phyloP scores from a whole-genome alignment of 2,329 filamentous ascomycete species.

The Colletotrichum agaves region DNA sequence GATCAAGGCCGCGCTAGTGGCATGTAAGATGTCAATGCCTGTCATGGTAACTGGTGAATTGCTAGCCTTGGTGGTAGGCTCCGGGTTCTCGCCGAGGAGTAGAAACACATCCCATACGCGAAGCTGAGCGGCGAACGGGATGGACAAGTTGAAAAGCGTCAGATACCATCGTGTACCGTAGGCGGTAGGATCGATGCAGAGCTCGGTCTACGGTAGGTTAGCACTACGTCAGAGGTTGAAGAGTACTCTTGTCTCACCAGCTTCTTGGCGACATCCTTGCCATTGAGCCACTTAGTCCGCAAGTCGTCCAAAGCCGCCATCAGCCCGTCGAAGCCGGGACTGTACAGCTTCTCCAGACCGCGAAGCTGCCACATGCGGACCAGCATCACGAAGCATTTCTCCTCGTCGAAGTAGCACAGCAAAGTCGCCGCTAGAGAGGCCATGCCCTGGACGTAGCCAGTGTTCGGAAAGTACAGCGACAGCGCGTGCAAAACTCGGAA shows the following conservation, averaged over 20 bases:
- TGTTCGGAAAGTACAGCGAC: constrained; percentile 89
- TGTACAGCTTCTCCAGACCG: constrained; percentile 86
- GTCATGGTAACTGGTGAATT: constrained; percentile 22
- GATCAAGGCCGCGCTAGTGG: constrained; percentile 88
- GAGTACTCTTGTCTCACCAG: constrained; percentile 69
- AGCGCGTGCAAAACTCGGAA: constrained; percentile 94
- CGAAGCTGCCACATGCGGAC: constrained; percentile 93
- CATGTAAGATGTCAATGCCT: constrained; percentile 88
- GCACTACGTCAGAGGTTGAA: neutral
- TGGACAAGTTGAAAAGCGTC: constrained; percentile 95
- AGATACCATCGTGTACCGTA: constrained; percentile 98
- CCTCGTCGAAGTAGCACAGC: constrained; percentile 96
- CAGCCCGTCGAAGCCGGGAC: constrained; percentile 83
- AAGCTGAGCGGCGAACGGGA: constrained; percentile 93
- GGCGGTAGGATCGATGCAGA: constrained; percentile 86
- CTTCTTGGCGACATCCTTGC: constrained; percentile 81
- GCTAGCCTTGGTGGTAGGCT: constrained; percentile 36
- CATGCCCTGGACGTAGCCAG: constrained; percentile 98
- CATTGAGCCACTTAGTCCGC: constrained; percentile 82
- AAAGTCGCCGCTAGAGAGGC: constrained; percentile 91
- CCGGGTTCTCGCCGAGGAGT: constrained; percentile 82
- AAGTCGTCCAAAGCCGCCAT: constrained; percentile 90
- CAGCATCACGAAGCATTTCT: constrained; percentile 93
- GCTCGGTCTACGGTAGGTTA: constrained; percentile 66
- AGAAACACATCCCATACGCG: constrained; percentile 99